Conservation (phyloP, 768 basidiomycete species). For the Calocera viscosa region DNA sequence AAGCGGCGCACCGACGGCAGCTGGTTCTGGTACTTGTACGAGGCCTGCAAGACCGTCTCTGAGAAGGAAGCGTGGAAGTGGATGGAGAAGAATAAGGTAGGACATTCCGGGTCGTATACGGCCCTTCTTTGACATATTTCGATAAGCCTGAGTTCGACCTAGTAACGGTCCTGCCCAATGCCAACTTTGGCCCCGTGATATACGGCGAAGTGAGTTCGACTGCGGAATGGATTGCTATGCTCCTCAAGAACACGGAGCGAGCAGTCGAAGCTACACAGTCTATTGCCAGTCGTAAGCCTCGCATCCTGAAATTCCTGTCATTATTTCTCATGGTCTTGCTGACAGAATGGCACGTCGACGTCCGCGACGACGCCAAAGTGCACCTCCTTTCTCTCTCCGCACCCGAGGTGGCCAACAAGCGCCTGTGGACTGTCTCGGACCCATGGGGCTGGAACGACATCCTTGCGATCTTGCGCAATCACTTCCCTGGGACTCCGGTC, state of each 20-base stretch:
- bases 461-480: not conserved
- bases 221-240: not conserved
- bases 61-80: not conserved
- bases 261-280: not conserved
- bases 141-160: not conserved
- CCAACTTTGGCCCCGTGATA: not conserved
- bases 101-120: not conserved
- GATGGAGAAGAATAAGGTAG: not conserved
- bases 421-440: not conserved
- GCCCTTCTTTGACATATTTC: too few relatives aligned
- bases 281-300: not conserved
- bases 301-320: not conserved
- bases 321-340: not conserved
- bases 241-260: not conserved
- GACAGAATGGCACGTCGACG: not conserved
- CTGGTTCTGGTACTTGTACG: not conserved
- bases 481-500: not conserved
- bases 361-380: not conserved
- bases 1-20: not conserved
- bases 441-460: not conserved
- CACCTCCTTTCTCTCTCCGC: not conserved
- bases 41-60: constrained; percentile 2
- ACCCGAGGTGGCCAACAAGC: not conserved
- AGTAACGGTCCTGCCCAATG: not conserved
- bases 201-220: not conserved